Evolutionary conservation across 1,284 basidiomycete genomes (phyloP), one percentile per base, ranked within the genome.

Genomic region (Irpex lacteus): DNA sequence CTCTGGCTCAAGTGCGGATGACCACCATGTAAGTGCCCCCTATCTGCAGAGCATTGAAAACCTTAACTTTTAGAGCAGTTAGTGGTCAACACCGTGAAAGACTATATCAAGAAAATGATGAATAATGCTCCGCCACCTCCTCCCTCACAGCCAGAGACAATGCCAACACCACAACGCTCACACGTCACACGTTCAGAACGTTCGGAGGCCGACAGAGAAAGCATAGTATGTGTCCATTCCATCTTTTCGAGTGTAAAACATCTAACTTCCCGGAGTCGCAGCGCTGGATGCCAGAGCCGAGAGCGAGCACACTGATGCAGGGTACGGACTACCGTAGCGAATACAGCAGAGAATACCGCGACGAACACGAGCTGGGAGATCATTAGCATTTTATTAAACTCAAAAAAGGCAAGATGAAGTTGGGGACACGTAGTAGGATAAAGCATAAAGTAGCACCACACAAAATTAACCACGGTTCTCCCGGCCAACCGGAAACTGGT

Each of bases 1-100:
- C 74, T 92, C 90, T n/a, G 91, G 91, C 32, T 90, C 90, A 54
- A 89, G 88, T 59, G 80, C 85, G 60, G 91, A 94, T 64, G 91
- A 94, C 72, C 92, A 94, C 71, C 82, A 81, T 67, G 91, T 92
- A 68, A 65, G 87, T 26, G 19, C 59, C 47, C 15, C 60, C 53
- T 15, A 21, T 53, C 19, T 54, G 18, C 1, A 26, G 37, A 34
- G 52, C 8, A 52, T 52, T 52, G 19, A 13, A 13, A 34, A 53
- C 52, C 36, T 56, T 38, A 19, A 52, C 18, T 52, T 8, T 5
- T 7, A 21, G 52, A 49, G 49, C 32, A 92, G 90, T 80, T 91
- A 60, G 84, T 90, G 11, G 82, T 84, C 6, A 84, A 78, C 4
- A 85, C 88, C 3, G 77, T 92, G 63, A 81, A 87, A 37, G 90